Evolutionary conservation across 805 yeast genomes (phyloP), one percentile per base, ranked within the genome.

Genomic region (Komagataella populi): DNA sequence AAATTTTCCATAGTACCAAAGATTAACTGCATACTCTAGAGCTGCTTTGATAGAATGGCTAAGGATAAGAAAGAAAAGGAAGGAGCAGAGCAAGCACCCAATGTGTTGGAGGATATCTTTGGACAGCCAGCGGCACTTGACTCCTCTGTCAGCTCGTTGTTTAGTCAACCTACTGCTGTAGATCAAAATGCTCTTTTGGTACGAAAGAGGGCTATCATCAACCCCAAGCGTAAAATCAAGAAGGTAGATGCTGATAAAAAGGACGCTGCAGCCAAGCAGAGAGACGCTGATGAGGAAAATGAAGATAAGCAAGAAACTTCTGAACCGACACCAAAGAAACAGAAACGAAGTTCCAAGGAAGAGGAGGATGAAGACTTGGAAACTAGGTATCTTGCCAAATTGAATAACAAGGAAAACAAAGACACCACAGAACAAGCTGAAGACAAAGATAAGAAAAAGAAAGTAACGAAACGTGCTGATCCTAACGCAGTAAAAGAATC

Each of bases 401-500:
- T 79, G n/a, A 60, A 74, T 49, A 65, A 67, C 44, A 72, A 70
- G 16, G 72, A 64, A 23, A 54, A 59, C n/a, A 60, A 55, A 16
- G 61, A 55, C 23, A 45, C 53, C 8, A 12, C 55, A 16, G 44
- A n/a, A 43, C 20, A 52, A 46, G 18, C 17, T 23, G 55, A 59
- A 6, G 55, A 54, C 46, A 55, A 53, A 12, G 54, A 57, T 22
- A 58, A 54, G 3, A 56, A 53, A 17, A 57, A 56, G 10, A 59
- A 61, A 18, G 56, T 61, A 12, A 57, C 56, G 23, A 50, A 45
- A 23, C 57, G 23, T 10, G 52, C 57, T 16, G 57, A 60, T 17
- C 59, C 62, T 8, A 60, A 60, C 2, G 83, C 85, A 44, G 74
- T 72, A 54, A 82, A 82, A 62, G 83, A 80, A 55, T 68, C 68